Base-by-base conservation (phyloP, 2,329 filamentous ascomycete species). In the Cytospora chrysosperma region DNA sequence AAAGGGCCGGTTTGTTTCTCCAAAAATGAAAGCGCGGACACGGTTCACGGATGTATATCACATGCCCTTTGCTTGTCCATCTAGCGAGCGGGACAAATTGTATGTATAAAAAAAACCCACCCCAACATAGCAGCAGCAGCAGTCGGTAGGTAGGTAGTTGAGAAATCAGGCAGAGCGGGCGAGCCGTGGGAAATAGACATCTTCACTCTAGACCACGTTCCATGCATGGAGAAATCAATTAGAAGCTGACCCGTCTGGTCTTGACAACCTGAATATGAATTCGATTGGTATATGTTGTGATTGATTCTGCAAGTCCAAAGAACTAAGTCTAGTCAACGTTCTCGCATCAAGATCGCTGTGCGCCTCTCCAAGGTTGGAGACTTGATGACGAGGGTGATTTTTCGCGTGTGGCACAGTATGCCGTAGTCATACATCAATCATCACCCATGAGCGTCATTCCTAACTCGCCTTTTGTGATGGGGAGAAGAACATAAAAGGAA, bases 141-240 rank as follows among this genome's bases (percentile, higher is more conserved):
- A n/a, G n/a, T n/a, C n/a, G n/a, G n/a, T n/a, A n/a, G n/a, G n/a
- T n/a, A n/a, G n/a, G n/a, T 62, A 62, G 60, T 56, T 51, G 24
- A 62, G 62, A 53, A 37, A 50, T 13, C 47, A 54, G 30, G 54
- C 50, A 50, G 28, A 37, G 56, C 37, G 32, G 19, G 58, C 32
- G 32, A 62, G 40, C n/a, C 30, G 30, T 52, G 51, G n/a, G 56
- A 32, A 63, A 65, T 63, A 63, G 56, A 65, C 43, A 65, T 65
- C 63, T 63, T 65, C 63, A 65, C 63, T 65, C 63, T 53, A 50
- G 21, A 19, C 3, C 27, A 40, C 4, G 32, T 19, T 12, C 9
- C 15, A 43, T 32, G 27, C 28, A 54, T 21, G 12, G n/a, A 15
- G n/a, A n/a, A n/a, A n/a, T n/a, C n/a, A n/a, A 27, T n/a, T 43